These are phyloP conservation scores for Harringtonia aguacate DNA, from an alignment of 2,329 filamentous ascomycete genomes.

Conservation along the genomic window DNA sequence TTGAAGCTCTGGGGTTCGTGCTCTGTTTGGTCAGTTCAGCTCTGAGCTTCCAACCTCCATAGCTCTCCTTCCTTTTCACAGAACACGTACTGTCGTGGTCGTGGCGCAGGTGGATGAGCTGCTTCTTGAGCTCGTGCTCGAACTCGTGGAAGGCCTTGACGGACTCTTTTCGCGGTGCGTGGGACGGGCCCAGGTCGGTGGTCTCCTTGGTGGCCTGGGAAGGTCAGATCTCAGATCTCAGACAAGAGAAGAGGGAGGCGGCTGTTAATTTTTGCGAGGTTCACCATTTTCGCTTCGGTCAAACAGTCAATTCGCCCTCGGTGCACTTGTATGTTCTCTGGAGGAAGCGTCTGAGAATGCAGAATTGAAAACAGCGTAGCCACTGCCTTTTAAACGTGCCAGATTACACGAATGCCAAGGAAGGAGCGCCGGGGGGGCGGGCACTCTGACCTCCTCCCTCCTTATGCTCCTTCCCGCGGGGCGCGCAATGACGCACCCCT, in stretches of 20 bases:
- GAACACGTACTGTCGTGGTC: conserved; percentile 32
- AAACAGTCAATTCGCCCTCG: no score
- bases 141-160: conserved; percentile 38
- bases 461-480: no score
- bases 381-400: no score
- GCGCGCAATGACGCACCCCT: no score
- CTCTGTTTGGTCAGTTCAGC: conserved; percentile 21
- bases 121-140: conserved; percentile 38
- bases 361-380: no score
- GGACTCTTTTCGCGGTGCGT: conserved; percentile 38
- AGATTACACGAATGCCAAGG: no score
- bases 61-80: no score
- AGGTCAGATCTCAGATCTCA: conserved; percentile 18
- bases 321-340: not conserved
- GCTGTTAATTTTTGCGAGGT: not conserved
- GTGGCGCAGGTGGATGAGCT: conserved; percentile 37
- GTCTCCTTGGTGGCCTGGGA: conserved; percentile 40
- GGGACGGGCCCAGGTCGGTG: conserved; percentile 34
- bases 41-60: no score
- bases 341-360: no score
- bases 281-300: not conserved
- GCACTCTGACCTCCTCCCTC: no score
- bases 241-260: not conserved
- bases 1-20: conserved; percentile 21
- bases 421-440: no score